Evolutionary conservation across 805 yeast genomes (phyloP).

Genomic region (Myxozyma neglecta): DNA sequence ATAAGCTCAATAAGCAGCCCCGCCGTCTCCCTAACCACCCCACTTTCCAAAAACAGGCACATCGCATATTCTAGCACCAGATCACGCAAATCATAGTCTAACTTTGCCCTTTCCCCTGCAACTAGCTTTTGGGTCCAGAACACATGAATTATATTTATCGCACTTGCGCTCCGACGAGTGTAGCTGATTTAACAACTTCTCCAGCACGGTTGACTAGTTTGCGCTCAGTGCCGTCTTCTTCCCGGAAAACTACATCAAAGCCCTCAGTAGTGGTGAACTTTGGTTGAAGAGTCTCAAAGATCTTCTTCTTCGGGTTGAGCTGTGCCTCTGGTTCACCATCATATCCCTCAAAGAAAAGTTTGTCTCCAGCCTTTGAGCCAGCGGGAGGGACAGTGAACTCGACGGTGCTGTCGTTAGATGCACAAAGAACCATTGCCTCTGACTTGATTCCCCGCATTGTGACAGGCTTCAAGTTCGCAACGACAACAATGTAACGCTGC

Average conservation of each 20-base stretch:
- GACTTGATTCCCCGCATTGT: conserved; percentile 97
- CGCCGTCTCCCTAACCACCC: no score
- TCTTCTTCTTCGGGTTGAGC: conserved; percentile 96
- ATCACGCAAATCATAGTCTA: no score
- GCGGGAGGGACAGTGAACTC: conserved; percentile 95
- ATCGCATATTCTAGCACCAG: no score
- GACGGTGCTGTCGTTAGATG: conserved; percentile 61
- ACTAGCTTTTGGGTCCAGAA: no score
- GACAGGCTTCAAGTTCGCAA: conserved; percentile 96
- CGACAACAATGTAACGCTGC: conserved; percentile 78
- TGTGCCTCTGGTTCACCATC: conserved; percentile 87
- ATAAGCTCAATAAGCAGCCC: no score
- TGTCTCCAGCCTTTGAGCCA: conserved; percentile 93
- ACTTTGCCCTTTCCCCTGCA: no score
- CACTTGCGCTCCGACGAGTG: conserved; percentile 75
- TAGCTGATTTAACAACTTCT: conserved; percentile 68
- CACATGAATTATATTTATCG: conserved; percentile 48
- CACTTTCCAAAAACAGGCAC: no score
- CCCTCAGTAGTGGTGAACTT: conserved; percentile 75
- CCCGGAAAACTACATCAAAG: conserved; percentile 76
- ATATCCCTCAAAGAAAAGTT: conserved; percentile 88
- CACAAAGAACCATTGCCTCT: conserved; percentile 94
- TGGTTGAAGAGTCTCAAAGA: conserved; percentile 96
- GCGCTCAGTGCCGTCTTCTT: conserved; percentile 53
- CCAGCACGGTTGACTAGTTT: conserved; percentile 80